Conservation (phyloP, 148 eudicot species). For the Cornus florida region DNA sequence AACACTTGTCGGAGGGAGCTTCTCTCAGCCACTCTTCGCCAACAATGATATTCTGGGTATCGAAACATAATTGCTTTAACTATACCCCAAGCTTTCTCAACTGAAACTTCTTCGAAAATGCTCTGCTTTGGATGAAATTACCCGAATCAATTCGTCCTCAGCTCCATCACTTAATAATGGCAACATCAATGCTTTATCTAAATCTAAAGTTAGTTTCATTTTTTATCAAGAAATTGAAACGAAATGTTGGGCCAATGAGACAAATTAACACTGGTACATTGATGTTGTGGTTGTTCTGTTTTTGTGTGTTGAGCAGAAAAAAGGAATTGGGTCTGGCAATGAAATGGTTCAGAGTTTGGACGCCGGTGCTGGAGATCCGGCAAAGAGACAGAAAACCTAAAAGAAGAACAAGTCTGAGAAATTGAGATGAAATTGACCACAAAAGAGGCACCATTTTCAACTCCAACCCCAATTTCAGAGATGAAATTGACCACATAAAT, state of each 20-base stretch:
- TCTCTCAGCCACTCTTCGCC: slow-evolving; percentile 34
- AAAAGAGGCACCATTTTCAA: too few species aligned
- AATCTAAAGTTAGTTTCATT: slow-evolving; percentile 5
- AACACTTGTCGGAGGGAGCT: slow-evolving; percentile 26
- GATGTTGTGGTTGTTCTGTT: not conserved
- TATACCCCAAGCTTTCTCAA: slow-evolving; percentile 7
- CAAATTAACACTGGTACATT: not conserved
- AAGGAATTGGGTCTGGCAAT: slow-evolving; percentile 21
- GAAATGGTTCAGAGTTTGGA: slow-evolving; percentile 11
- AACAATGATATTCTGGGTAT: slow-evolving; percentile 20
- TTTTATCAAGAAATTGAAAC: not conserved
- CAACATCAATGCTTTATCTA: slow-evolving; percentile 8
- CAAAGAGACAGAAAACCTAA: not conserved
- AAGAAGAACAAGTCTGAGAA: slow-evolving; percentile 32
- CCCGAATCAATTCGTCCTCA: slow-evolving; percentile 14
- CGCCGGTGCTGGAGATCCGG: slow-evolving; percentile 21
- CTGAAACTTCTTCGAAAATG: slow-evolving; percentile 17
- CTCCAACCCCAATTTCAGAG: too few species aligned
- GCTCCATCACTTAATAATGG: slow-evolving; percentile 14
- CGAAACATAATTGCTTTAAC: slow-evolving; percentile 20
- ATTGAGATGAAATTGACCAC: too few species aligned
- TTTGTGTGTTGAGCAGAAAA: slow-evolving; percentile 28
- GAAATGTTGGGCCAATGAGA: not conserved
- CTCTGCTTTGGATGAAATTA: slow-evolving; percentile 39
- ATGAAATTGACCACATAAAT: too few species aligned